phyloP scores from a whole-genome alignment of 2,329 filamentous ascomycete genomes.

The Pestalotiopsis sp. region DNA sequence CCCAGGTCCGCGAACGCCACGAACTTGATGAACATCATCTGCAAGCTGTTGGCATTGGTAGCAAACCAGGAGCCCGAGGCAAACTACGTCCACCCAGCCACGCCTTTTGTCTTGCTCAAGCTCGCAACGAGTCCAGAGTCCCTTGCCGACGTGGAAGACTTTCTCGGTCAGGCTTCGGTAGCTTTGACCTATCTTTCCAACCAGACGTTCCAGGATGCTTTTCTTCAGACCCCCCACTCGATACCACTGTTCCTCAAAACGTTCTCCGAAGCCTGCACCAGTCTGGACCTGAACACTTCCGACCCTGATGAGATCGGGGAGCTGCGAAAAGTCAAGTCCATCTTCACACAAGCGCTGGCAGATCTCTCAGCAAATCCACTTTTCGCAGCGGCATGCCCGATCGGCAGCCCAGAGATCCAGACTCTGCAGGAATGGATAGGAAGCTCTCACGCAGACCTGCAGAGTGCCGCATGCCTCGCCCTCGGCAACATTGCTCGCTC shows the following conservation, averaged over 20 bases:
- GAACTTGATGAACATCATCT: conserved; percentile 53
- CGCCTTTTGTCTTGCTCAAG: conserved; percentile 52
- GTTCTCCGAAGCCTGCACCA: conserved; percentile 51
- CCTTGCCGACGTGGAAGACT: conserved; percentile 56
- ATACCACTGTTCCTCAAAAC: conserved; percentile 49
- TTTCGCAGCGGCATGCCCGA: conserved; percentile 45
- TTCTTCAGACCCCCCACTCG: conserved; percentile 43
- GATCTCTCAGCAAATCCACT: conserved; percentile 53
- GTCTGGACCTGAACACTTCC: conserved; percentile 43
- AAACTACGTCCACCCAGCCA: conserved; percentile 44
- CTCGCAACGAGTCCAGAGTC: conserved; percentile 46
- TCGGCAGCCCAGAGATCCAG: conserved; percentile 44
- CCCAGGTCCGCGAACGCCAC: conserved; percentile 44
- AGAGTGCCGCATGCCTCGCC: conserved; percentile 61
- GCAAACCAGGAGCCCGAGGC: conserved; percentile 55
- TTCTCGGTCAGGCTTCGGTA: conserved; percentile 52
- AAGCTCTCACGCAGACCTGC: conserved; percentile 45
- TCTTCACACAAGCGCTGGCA: conserved; percentile 54
- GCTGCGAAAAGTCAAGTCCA: conserved; percentile 50
- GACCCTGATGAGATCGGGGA: conserved; percentile 50
- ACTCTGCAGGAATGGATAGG: conserved; percentile 52
- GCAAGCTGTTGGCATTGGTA: conserved; percentile 60
- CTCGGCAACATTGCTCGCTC: conserved; percentile 65
- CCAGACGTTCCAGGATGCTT: conserved; percentile 50
- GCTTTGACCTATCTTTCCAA: conserved; percentile 60